Conservation (phyloP, 352 stramenopile genomes). For the Thalassiosira mediterranea region DNA sequence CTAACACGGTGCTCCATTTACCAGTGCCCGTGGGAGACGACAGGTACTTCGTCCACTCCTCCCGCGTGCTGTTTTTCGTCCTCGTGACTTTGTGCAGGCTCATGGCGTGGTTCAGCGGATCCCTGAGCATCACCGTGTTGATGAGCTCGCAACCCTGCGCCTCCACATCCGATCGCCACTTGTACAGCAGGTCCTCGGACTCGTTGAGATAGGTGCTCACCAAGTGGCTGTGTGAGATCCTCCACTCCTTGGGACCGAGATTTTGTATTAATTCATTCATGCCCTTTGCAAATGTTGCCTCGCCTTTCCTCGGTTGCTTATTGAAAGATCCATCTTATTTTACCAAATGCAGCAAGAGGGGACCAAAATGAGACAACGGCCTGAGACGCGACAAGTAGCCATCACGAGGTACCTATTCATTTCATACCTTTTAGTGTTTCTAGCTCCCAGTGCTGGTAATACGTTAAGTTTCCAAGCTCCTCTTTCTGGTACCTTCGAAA, state of each 20-base stretch:
- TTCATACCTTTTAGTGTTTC: background rate
- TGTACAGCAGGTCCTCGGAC: slow-evolving; percentile 36
- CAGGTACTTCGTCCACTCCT: slow-evolving; percentile 47
- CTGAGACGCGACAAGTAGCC: background rate
- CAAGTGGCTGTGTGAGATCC: slow-evolving; percentile 49
- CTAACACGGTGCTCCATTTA: slow-evolving; percentile 44
- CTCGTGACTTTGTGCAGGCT: slow-evolving; percentile 46
- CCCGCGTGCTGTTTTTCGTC: slow-evolving; percentile 30
- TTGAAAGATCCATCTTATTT: slow-evolving; percentile 24
- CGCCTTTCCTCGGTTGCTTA: background rate
- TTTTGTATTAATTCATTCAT: slow-evolving; percentile 15
- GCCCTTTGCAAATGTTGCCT: slow-evolving; percentile 11
- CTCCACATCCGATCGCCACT: slow-evolving; percentile 47
- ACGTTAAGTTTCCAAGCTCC: slow-evolving; percentile 23
- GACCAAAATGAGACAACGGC: background rate
- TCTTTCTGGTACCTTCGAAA: slow-evolving; percentile 29
- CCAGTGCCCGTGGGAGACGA: slow-evolving; percentile 22
- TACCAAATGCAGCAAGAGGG: background rate
- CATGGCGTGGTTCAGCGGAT: slow-evolving; percentile 59
- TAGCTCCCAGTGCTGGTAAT: slow-evolving; percentile 28
- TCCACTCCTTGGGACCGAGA: slow-evolving; percentile 37
- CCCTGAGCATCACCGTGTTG: slow-evolving; percentile 54
- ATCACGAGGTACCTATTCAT: background rate
- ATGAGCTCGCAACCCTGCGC: slow-evolving; percentile 57
- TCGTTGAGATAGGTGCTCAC: slow-evolving; percentile 46